Evolutionary conservation across 2,329 filamentous ascomycete genomes (phyloP).

Genomic region (Alternaria rosae): DNA sequence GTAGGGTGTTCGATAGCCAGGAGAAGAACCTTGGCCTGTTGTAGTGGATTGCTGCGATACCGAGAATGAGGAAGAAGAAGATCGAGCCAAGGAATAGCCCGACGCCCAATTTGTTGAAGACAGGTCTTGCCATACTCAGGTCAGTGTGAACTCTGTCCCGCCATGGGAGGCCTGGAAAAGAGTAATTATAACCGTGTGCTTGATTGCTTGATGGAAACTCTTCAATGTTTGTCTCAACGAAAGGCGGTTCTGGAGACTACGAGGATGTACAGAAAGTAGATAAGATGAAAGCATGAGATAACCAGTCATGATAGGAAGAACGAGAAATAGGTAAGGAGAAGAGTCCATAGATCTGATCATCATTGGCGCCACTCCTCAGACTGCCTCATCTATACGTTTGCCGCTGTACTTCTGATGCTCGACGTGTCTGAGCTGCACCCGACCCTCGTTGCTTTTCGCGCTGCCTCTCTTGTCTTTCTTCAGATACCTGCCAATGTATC

Average conservation of each 20-base stretch:
- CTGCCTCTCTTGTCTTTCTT: constrained; percentile 10
- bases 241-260: neutral
- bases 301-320: neutral
- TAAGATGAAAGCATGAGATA: neutral
- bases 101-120: neutral
- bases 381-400: neutral
- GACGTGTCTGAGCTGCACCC: neutral
- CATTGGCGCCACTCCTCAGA: neutral
- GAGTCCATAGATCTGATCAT: neutral
- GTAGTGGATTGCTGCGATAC: neutral
- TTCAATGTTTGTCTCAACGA: neutral
- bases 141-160: neutral
- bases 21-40: neutral
- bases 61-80: neutral
- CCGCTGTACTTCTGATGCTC: neutral
- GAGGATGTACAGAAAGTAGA: neutral
- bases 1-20: neutral
- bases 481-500: constrained; percentile 39
- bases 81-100: neutral
- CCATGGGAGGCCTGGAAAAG: neutral
- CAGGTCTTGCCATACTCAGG: neutral
- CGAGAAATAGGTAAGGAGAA: neutral
- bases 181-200: neutral
- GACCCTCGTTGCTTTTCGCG: neutral
- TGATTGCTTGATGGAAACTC: neutral